Evolutionary conservation across 1,284 basidiomycete genomes (phyloP), one percentile per base, ranked within the genome.

Genomic region (Cryptococcus wingfieldii): DNA sequence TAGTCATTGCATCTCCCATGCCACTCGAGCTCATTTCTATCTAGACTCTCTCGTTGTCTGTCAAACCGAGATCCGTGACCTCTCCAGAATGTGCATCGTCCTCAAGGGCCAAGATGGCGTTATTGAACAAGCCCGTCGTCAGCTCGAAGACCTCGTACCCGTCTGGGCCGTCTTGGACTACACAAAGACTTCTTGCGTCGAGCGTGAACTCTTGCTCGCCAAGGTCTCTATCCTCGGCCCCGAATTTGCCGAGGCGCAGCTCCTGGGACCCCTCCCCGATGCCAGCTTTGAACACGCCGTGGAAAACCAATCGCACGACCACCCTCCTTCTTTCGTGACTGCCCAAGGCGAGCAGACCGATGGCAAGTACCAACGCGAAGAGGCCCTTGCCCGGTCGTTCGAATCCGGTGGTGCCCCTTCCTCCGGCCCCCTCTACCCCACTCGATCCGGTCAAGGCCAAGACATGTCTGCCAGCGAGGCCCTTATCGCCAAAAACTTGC

Each of bases 91-190:
- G 96, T 98, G 91, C 72, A 92, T 99, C 76, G 92, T 97, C 62
- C 83, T 99, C 49, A 87, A 86, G 62, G 96, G 95, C 1, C 96
- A 99, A 77, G 95, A 98, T 69, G 92, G 90, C 59, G 94, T 98
- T 43, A 89, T 99, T 51, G 96, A 98, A 77, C 96, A 99, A 79
- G 94, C 90, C 27, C 82, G 93, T 46, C 81, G 93, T 61, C 93
- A 96, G 68, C 83, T 97, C 16, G 93, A 97, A 69, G 93, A 97
- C 72, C 82, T 96, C 61, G 93, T 97, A 38, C 93, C 92, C 56
- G 93, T 97, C 16, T 97, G 93, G 93, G 93, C 93, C 37, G 94
- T 97, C 25, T 81, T 97, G 56, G 92, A 97, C 78, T 97, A 96
- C 76, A 96, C 93, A 38, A 83, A 93, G 64, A 97, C 91, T 27